Evolutionary conservation across 2,329 filamentous ascomycete genomes (phyloP), one percentile per base, ranked within the genome.

Genomic region (Clathrospora elynae): DNA sequence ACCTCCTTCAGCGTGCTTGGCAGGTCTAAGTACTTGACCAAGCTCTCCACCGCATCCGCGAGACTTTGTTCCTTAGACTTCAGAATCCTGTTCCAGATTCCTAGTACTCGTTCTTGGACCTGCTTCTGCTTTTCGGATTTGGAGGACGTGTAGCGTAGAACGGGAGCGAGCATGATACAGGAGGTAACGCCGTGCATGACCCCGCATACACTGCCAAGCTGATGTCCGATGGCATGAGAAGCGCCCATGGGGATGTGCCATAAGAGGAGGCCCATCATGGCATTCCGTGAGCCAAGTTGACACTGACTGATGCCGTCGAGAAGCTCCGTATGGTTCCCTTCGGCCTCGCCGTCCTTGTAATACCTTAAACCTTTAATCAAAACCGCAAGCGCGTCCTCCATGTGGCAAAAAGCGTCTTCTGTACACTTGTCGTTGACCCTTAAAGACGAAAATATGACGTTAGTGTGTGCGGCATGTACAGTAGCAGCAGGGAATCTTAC

Each of bases 131-230:
- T 44, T 9, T 49, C 42, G 6, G 41, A 46, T n/a, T 42, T 47
- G 6, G 37, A 36, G 5, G 43, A 46, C 7, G 38, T 50, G 18
- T 59, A 57, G 10, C 57, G 42, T 16, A 59, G 35, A 2, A 57
- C 55, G 16, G 55, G 50, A 5, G 55, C 46, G 10, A 61, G 35
- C 44, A 61, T 51, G 14, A 61, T 49, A 18, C 58, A 60, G 2
- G 50, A 50, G 10, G 58, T 59, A 6, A 58, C 36, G 8, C 58
- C 58, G 42, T 61, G 58, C 52, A 57, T 51, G 12, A 61, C 49
- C 11, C 47, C 51, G 30, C 48, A 51, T 9, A 43, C 30, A 14
- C 58, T 60, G 6, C 55, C 55, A 3, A 60, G 42, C 36, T 59
- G 55, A 29, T 56, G 57, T 14, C 55, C 57, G 23, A 60, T 61